Percentiles rank a stretch among this genome's conserved stretches.
Evolutionary conservation across 371 early-diverging fungal genomes (phyloP).

Genomic region (Mucor sp.): DNA sequence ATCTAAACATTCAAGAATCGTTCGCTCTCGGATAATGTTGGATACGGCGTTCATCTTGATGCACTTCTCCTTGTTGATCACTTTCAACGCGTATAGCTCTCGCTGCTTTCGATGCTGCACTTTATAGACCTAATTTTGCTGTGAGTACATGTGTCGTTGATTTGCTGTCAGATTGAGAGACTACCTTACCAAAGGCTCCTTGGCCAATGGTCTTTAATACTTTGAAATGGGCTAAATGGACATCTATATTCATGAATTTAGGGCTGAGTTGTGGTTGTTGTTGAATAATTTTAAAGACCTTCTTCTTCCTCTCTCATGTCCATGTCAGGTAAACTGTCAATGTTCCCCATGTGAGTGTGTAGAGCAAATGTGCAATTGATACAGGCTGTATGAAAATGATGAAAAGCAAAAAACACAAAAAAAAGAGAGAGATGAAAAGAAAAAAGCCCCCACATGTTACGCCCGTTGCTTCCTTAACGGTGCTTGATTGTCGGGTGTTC

Average conservation of each 20-base stretch:
- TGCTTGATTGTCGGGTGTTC: not conserved
- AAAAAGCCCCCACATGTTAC: not conserved
- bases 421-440: not conserved
- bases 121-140: constrained; percentile 55
- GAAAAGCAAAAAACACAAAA: too few species aligned
- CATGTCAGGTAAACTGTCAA: constrained; percentile 18
- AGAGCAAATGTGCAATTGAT: not conserved
- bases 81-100: constrained; percentile 74
- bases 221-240: constrained; percentile 61
- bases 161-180: not conserved
- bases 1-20: constrained; percentile 68
- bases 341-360: constrained; percentile 19
- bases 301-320: constrained; percentile 9
- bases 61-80: constrained; percentile 71
- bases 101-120: constrained; percentile 60
- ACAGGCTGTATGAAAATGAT: not conserved
- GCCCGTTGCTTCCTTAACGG: not conserved
- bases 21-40: constrained; percentile 75
- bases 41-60: constrained; percentile 66
- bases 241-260: constrained; percentile 22
- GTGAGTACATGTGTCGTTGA: not conserved
- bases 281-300: not conserved
- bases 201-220: constrained; percentile 57
- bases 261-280: not conserved
- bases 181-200: constrained; percentile 75